These are phyloP conservation scores for Sequoiadendron giganteum DNA, from an alignment of 75 land plant genomes.

Conservation along the genomic window DNA sequence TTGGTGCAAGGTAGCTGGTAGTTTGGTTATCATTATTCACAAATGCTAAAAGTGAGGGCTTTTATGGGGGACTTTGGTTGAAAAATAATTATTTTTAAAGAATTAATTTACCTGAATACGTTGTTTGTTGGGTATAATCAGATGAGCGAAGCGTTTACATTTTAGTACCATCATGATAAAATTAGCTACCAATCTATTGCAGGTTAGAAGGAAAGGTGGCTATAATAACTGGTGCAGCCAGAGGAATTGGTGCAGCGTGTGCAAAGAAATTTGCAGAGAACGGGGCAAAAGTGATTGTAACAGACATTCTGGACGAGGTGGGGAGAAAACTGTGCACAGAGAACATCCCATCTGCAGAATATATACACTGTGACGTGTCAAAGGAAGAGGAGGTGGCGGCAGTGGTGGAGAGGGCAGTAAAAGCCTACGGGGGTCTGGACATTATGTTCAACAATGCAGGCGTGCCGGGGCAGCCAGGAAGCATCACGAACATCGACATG, in stretches of 20 bases:
- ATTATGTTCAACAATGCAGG: slow-evolving; percentile 35
- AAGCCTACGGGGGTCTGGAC: slow-evolving; percentile 14
- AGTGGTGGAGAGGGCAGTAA: slow-evolving; percentile 15
- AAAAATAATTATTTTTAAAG: no score
- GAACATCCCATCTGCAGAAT: neutral
- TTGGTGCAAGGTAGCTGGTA: no score
- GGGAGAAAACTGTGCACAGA: neutral
- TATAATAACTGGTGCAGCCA: slow-evolving; percentile 19
- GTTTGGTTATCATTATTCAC: no score
- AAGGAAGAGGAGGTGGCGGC: slow-evolving; percentile 16
- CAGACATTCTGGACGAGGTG: slow-evolving; percentile 22
- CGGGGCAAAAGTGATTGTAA: slow-evolving; percentile 26
- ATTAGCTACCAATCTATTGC: neutral
- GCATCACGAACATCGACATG: neutral
- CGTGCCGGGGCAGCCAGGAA: neutral
- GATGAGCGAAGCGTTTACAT: neutral
- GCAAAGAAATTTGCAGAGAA: slow-evolving; percentile 20
- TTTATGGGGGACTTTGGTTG: neutral
- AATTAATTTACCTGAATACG: neutral
- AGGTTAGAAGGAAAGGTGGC: slow-evolving; percentile 15
- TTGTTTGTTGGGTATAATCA: neutral
- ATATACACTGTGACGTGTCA: slow-evolving; percentile 27
- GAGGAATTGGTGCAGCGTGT: slow-evolving; percentile 13
- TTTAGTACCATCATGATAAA: neutral
- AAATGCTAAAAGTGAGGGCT: neutral